These are phyloP conservation scores for Paecilomyces dactylethromorphus DNA, from an alignment of 2,329 filamentous ascomycete species.

Conservation along the genomic window DNA sequence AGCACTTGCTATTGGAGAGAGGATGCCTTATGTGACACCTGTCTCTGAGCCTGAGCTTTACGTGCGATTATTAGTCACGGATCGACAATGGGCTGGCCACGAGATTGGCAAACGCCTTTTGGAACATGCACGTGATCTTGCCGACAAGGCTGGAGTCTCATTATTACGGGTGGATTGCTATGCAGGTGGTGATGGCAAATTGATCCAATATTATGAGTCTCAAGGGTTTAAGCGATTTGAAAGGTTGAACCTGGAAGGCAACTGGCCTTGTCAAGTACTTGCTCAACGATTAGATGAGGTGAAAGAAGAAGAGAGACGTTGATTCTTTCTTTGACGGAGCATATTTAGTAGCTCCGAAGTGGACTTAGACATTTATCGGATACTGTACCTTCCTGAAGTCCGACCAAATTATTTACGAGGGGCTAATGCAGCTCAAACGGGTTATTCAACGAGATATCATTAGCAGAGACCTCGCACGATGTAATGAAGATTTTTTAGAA, in stretches of 20 bases:
- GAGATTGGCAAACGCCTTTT: conserved; percentile 8
- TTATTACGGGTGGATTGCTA: conserved; percentile 11
- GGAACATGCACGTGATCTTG: conserved; percentile 9
- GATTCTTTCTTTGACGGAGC: no score
- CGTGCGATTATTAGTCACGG: conserved; percentile 8
- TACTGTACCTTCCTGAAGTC: no score
- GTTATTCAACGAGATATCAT: no score
- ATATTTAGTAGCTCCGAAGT: no score
- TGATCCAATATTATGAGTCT: conserved; percentile 10
- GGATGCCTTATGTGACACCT: conserved; percentile 7
- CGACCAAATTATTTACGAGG: no score
- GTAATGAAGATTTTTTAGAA: no score
- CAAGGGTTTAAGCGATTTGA: conserved; percentile 7
- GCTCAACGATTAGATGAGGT: background rate
- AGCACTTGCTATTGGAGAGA: conserved; percentile 9
- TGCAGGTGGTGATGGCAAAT: conserved; percentile 8
- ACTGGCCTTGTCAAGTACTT: conserved; percentile 9
- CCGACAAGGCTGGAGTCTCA: conserved; percentile 4
- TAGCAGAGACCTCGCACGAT: no score
- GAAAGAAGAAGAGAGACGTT: background rate
- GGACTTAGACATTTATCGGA: no score
- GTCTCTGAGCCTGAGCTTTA: conserved; percentile 10
- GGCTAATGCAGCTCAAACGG: no score
- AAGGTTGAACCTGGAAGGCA: background rate
- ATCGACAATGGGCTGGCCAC: conserved; percentile 6